Evolutionary conservation across 495 filamentous ascomycete species (phyloP).

Genomic region (Lineolata rhizophorae): DNA sequence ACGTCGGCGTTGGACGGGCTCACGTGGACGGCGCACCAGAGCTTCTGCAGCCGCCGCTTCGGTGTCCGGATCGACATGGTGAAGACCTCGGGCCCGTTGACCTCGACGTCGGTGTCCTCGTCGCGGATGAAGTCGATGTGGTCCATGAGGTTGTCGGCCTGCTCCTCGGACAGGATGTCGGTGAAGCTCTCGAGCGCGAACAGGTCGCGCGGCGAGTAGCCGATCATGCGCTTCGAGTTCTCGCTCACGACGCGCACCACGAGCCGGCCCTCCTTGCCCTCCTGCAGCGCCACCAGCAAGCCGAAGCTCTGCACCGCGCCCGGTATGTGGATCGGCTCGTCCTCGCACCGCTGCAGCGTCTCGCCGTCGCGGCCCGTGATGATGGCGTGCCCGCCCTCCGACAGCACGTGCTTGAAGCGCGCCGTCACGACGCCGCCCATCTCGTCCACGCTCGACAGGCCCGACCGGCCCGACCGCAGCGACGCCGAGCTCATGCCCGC

Average conservation of each 20-base stretch:
- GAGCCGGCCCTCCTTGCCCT: constrained; percentile 43
- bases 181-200: constrained; percentile 57
- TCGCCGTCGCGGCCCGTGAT: constrained; percentile 58
- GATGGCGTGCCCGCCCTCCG: constrained; percentile 63
- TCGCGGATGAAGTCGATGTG: constrained; percentile 75
- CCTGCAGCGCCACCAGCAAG: constrained; percentile 51
- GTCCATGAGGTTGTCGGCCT: constrained; percentile 60
- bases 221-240: constrained; percentile 57
- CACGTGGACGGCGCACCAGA: constrained; percentile 82
- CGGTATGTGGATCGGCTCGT: constrained; percentile 83
- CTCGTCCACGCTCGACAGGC: too few relatives aligned
- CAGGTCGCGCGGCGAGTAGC: constrained; percentile 55
- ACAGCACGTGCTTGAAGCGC: constrained; percentile 62
- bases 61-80: constrained; percentile 43
- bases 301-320: constrained; percentile 83
- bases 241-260: constrained; percentile 66
- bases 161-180: constrained; percentile 63
- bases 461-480: constrained; percentile 53
- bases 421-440: constrained; percentile 30
- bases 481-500: too few relatives aligned
- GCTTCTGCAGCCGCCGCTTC: constrained; percentile 29
- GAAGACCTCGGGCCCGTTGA: constrained; percentile 76
- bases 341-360: constrained; percentile 58
- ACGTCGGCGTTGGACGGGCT: constrained; percentile 40
- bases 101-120: constrained; percentile 44